Evolutionary conservation across 1,139 yeast genomes (phyloP).

Genomic region (Trichomonascaceae sp.): DNA sequence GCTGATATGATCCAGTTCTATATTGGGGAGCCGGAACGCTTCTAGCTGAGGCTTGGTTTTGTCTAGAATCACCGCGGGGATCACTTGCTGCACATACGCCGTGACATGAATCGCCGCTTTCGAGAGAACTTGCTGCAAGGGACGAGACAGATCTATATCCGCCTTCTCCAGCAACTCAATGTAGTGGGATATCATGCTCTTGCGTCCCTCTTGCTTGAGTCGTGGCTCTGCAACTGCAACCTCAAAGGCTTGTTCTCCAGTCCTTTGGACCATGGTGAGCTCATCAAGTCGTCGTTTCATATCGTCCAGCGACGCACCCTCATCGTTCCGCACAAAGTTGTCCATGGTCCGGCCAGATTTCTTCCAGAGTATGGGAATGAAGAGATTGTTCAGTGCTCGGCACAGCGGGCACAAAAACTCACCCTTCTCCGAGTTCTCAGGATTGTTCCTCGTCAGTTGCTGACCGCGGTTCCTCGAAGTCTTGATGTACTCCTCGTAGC

Average conservation of each 20-base stretch:
- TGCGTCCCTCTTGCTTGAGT: neutral
- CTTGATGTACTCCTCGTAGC: constrained; percentile 52
- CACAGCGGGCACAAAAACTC: constrained; percentile 88
- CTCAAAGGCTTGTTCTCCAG: constrained; percentile 2
- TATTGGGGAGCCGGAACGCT: too few relatives aligned
- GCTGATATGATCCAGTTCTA: too few relatives aligned
- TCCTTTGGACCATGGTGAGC: constrained; percentile 4
- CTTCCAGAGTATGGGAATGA: constrained; percentile 55
- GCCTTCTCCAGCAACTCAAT: neutral
- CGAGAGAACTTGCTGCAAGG: neutral
- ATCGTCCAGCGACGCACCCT: neutral
- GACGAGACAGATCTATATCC: neutral
- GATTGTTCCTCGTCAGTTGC: constrained; percentile 71
- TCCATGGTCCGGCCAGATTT: neutral
- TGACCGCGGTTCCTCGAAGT: constrained; percentile 41
- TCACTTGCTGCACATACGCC: too few relatives aligned
- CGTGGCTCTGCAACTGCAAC: neutral
- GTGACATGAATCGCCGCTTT: neutral
- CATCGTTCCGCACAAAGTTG: neutral
- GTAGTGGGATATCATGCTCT: neutral
- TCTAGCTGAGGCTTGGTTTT: too few relatives aligned
- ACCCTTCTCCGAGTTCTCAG: constrained; percentile 56
- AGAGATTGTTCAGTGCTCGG: constrained; percentile 71
- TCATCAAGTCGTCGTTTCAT: neutral
- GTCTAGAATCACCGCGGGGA: too few relatives aligned